Conservation (phyloP, 306 rosid species). For the Castanea crenata region DNA sequence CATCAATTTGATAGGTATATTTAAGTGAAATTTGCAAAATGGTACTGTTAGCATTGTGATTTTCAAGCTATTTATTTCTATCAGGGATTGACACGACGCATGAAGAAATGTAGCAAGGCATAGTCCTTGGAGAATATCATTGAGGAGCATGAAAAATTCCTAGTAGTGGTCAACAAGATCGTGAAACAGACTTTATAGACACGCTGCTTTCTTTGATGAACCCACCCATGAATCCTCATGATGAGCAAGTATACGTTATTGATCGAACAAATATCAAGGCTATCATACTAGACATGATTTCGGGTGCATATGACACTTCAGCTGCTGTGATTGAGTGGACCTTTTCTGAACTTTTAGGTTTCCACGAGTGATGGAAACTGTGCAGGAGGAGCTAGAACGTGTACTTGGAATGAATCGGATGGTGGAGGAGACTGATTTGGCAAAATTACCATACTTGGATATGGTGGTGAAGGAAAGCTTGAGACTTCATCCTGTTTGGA, state of each 20-base stretch:
- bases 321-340: slow-evolving; percentile 24
- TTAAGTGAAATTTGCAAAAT: too few relatives aligned
- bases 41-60: too few relatives aligned
- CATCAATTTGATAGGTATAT: too few relatives aligned
- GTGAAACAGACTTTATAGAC: slow-evolving; percentile 19
- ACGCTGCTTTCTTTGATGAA: slow-evolving; percentile 26
- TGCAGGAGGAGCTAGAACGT: slow-evolving; percentile 39
- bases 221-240: slow-evolving; percentile 25
- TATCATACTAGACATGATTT: slow-evolving; percentile 28
- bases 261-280: slow-evolving; percentile 41
- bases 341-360: slow-evolving; percentile 40
- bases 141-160: slow-evolving; percentile 23
- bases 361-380: slow-evolving; percentile 39
- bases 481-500: slow-evolving; percentile 32
- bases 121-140: slow-evolving; percentile 28
- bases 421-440: slow-evolving; percentile 40
- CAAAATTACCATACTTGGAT: slow-evolving; percentile 26
- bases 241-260: slow-evolving; percentile 10
- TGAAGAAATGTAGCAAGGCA: slow-evolving; percentile 14
- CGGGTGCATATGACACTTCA: slow-evolving; percentile 8
- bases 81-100: slow-evolving; percentile 22
- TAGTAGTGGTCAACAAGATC: not conserved
- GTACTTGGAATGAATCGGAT: slow-evolving; percentile 24
- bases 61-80: too few relatives aligned
- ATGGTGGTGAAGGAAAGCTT: slow-evolving; percentile 46